phyloP scores from a whole-genome alignment of 2,329 filamentous ascomycete species.

The Pseudogymnoascus sp. region DNA sequence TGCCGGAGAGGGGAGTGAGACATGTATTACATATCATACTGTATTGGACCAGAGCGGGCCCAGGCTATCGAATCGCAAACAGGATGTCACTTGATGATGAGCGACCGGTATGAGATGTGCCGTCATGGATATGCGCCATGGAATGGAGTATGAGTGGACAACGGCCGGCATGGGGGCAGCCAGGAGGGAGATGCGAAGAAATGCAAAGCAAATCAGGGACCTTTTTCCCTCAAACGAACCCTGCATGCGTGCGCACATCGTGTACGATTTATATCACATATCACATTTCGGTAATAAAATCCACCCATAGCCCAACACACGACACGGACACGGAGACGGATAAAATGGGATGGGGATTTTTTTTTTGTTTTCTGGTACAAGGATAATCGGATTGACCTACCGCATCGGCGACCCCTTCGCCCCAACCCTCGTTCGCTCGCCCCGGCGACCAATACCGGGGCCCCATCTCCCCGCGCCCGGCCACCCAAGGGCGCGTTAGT shows the following conservation, averaged over 20 bases:
- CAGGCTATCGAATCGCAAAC: not conserved
- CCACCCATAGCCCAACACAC: not conserved
- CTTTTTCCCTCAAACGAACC: not conserved
- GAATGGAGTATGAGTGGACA: not conserved
- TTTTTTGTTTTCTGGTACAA: not conserved
- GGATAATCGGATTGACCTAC: not conserved
- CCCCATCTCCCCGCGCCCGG: not conserved
- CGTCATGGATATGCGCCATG: not conserved
- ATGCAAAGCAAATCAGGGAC: not conserved
- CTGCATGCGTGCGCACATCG: not conserved
- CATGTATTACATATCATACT: conserved; percentile 5
- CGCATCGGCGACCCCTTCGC: not conserved
- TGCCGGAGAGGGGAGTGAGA: conserved; percentile 6
- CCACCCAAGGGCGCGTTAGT: not conserved
- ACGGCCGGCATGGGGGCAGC: not conserved
- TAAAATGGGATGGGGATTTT: not conserved
- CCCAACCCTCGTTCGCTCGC: not conserved
- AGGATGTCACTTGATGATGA: conserved; percentile 3
- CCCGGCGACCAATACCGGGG: not conserved
- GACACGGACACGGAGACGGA: not conserved
- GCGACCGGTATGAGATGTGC: conserved; percentile 1
- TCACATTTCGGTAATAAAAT: not conserved
- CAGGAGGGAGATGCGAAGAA: not conserved
- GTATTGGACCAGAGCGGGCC: not conserved
- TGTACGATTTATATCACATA: not conserved